phyloP scores from a whole-genome alignment of 2,329 filamentous ascomycete genomes.

The Emmonsia crescens region DNA sequence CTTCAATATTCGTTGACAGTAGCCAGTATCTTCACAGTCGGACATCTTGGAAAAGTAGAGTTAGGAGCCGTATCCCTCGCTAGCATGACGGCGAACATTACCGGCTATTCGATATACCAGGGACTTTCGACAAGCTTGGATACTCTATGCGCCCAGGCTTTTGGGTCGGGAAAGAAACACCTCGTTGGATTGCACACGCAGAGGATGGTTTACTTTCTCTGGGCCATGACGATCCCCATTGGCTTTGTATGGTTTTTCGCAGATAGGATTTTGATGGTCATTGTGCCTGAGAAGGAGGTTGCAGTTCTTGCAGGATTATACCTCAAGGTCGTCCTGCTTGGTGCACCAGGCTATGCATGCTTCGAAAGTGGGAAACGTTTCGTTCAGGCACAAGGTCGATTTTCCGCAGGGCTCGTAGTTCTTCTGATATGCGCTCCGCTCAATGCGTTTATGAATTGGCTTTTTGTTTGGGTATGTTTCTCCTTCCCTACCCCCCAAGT shows the following conservation, averaged over 20 bases:
- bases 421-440: conserved; percentile 72
- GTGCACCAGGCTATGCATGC: conserved; percentile 62
- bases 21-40: conserved; percentile 67
- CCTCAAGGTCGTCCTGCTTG: conserved; percentile 56
- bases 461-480: conserved; percentile 59
- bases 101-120: conserved; percentile 65
- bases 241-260: conserved; percentile 59
- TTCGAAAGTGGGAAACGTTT: conserved; percentile 79
- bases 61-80: conserved; percentile 57
- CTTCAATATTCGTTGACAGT: conserved; percentile 80
- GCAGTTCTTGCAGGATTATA: conserved; percentile 63
- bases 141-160: conserved; percentile 87
- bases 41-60: conserved; percentile 60
- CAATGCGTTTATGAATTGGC: conserved; percentile 70
- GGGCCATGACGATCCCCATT: conserved; percentile 61
- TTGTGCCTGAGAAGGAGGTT: conserved; percentile 62
- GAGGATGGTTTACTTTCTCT: conserved; percentile 69
- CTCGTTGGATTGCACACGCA: conserved; percentile 78
- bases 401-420: conserved; percentile 71
- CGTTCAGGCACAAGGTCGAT: conserved; percentile 79
- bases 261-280: conserved; percentile 50
- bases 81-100: conserved; percentile 72
- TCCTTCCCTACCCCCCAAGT: neutral
- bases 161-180: conserved; percentile 79
- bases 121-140: conserved; percentile 84